These are phyloP conservation scores for Theobroma cacao DNA, from an alignment of 345 rosid genomes.

Conservation along the genomic window DNA sequence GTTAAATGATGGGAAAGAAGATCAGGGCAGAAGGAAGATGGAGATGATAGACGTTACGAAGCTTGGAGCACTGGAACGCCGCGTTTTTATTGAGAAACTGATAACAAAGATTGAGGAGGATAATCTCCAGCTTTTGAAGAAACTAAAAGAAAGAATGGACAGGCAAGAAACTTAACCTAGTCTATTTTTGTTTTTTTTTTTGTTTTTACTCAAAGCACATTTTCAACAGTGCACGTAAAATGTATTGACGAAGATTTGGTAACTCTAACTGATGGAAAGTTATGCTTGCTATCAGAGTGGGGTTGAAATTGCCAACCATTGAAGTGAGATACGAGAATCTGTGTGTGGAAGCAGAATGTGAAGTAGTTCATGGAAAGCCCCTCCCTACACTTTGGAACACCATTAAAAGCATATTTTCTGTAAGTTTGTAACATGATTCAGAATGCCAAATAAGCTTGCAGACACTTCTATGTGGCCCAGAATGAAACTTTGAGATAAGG, in stretches of 20 bases:
- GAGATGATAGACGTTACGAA: constrained; percentile 31
- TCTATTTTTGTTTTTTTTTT: neutral
- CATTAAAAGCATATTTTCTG: constrained; percentile 19
- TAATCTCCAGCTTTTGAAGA: constrained; percentile 30
- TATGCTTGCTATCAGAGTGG: constrained; percentile 37
- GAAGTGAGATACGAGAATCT: constrained; percentile 39
- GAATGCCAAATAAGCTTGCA: too few species aligned
- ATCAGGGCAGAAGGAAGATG: neutral
- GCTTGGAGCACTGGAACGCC: constrained; percentile 31
- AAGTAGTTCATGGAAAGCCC: constrained; percentile 35
- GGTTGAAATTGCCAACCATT: constrained; percentile 30
- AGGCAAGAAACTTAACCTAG: constrained; percentile 20
- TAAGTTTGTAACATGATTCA: too few species aligned
- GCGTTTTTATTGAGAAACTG: constrained; percentile 31
- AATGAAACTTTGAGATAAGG: too few species aligned
- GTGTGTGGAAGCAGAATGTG: constrained; percentile 33
- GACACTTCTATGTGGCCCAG: too few species aligned
- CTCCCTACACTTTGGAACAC: constrained; percentile 44
- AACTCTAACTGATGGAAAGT: too few species aligned
- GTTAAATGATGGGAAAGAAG: constrained; percentile 3
- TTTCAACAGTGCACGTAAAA: too few species aligned
- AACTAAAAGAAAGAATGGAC: constrained; percentile 35
- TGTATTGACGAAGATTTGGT: too few species aligned
- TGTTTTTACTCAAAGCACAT: too few species aligned
- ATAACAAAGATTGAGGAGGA: constrained; percentile 35